Evolutionary conservation across 2,329 filamentous ascomycete species (phyloP), one percentile per base, ranked within the genome.

Genomic region (Colletotrichum lini): DNA sequence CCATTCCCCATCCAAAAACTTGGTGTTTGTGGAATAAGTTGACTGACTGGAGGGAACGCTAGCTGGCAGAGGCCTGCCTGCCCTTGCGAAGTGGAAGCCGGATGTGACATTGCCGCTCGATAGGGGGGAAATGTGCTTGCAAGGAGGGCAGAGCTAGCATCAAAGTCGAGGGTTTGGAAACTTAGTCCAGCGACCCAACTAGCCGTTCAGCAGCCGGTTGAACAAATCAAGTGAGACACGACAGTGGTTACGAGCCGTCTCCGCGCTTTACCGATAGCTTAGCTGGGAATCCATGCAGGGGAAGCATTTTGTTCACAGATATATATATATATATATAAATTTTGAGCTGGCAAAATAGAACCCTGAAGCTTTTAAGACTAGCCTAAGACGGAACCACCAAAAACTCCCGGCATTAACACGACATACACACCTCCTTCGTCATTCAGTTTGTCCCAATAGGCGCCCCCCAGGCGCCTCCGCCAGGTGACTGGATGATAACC

Each of bases 401-500:
- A 1, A 26, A 30, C 16, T 21, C 15, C 10, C 4, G 13, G 10
- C n/a, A 47, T 30, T 21, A 10, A 40, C 4, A 42, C 10, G 7
- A 15, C 23, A 15, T 38, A 10, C 10, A 15, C 13, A 4, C 30
- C 12, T 59, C 10, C 42, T 35, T 47, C 12, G 9, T 35, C 8
- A 6, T 45, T 47, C 45, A 63, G 16, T 66, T 65, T 5, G 59
- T 53, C n/a, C 59, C 69, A 0, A 68, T 26, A 18, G 26, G 50
- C 30, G 65, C 58, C n/a, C 71, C 71, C 63, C 68, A 73, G 4
- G 67, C 71, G 30, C 71, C 71, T 45, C 71, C 71, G 26, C 71
- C 71, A 12, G 71, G 71, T 45, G 71, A 72, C 45, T 73, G 64
- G 18, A 73, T 70, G n/a, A 73, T 70, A 15, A 73, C 64, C 44